Conservation (phyloP, 202 grass and related monocot genomes). For the Digitaria exilis region DNA sequence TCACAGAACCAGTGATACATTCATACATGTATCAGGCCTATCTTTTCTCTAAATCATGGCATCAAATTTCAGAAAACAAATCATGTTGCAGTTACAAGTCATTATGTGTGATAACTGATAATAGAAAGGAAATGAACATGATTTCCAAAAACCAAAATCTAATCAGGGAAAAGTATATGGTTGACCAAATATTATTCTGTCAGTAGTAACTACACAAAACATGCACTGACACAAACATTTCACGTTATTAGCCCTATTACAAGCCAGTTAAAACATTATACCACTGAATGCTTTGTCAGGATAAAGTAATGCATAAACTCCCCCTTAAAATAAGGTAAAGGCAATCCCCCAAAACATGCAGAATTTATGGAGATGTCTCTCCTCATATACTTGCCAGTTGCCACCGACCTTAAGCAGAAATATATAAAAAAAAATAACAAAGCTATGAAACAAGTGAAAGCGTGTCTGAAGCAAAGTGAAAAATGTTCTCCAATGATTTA, state of each 20-base stretch:
- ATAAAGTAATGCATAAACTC: not conserved
- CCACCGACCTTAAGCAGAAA: conserved; percentile 18
- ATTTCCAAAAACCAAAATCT: not conserved
- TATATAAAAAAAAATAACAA: conserved; percentile 32
- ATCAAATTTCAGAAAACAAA: not conserved
- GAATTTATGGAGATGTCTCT: conserved; percentile 40
- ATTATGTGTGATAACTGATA: not conserved
- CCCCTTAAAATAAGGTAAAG: conserved; percentile 4
- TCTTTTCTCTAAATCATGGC: not conserved
- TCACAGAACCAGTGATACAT: not conserved
- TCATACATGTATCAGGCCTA: not conserved
- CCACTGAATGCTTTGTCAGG: not conserved
- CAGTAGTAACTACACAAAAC: conserved; percentile 1
- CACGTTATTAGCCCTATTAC: not conserved
- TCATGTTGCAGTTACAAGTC: not conserved
- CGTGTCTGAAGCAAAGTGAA: conserved; percentile 37
- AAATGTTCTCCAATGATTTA: conserved; percentile 34
- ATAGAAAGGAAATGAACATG: conserved; percentile 1
- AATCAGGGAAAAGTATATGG: not conserved
- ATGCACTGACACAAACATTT: not conserved
- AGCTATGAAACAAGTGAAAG: not conserved
- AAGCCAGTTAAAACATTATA: not conserved
- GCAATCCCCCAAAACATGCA: conserved; percentile 36
- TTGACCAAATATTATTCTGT: not conserved
- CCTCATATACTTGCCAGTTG: conserved; percentile 39